These are phyloP conservation scores for Groenewaldozyma sp. DNA, from an alignment of 1,139 yeast genomes.

Conservation along the genomic window DNA sequence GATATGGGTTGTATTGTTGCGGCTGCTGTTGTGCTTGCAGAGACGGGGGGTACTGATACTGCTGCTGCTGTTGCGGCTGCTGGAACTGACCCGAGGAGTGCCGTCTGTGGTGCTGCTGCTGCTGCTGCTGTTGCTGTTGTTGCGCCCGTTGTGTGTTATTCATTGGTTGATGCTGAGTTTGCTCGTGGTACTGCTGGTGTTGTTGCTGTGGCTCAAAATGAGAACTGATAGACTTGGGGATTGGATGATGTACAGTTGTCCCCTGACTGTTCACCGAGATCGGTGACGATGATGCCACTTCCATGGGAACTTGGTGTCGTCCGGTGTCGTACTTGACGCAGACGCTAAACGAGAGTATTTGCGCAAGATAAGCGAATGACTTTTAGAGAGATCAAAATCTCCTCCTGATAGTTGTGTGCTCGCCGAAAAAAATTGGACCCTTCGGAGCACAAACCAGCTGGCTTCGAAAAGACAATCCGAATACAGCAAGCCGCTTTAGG, in stretches of 20 bases:
- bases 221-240: neutral
- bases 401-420: too few species aligned
- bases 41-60: neutral
- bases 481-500: too few species aligned
- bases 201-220: neutral
- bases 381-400: too few species aligned
- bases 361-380: too few species aligned
- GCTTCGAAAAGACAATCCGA: too few species aligned
- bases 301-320: too few species aligned
- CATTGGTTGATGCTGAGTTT: neutral
- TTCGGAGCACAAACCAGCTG: too few species aligned
- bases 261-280: conserved; percentile 5
- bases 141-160: neutral
- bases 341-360: too few species aligned
- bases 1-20: neutral
- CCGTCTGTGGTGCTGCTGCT: neutral
- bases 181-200: neutral
- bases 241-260: conserved; percentile 7
- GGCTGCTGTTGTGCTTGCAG: neutral
- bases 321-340: too few species aligned
- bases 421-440: too few species aligned
- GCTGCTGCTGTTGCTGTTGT: conserved; percentile 3
- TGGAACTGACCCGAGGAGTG: neutral
- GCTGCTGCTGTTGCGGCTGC: neutral
- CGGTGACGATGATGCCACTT: conserved; percentile 1